Percentiles rank a stretch among this genome's conserved stretches.
Evolutionary conservation across 2,329 filamentous ascomycete genomes (phyloP).

Genomic region (Chrysoporthe austroafricana): DNA sequence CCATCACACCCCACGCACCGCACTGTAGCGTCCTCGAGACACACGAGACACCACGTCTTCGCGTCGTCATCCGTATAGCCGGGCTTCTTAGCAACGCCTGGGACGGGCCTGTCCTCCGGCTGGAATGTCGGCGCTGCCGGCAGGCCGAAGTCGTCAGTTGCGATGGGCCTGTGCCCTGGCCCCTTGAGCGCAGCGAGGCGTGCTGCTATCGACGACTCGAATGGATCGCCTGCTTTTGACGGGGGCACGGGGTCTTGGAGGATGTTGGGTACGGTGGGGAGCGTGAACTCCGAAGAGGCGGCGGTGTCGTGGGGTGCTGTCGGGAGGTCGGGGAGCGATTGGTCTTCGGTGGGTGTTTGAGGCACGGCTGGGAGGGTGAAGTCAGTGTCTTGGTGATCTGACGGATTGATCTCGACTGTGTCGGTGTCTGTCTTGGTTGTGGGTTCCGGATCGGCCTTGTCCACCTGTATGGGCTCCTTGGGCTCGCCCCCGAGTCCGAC

Average conservation of each 20-base stretch:
- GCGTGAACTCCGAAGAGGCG: constrained; percentile 38
- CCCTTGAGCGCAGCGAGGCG: constrained; percentile 57
- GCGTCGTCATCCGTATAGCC: constrained; percentile 71
- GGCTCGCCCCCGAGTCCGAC: constrained; percentile 40
- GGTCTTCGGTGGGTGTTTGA: constrained; percentile 7
- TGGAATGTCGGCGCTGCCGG: constrained; percentile 55
- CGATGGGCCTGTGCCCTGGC: constrained; percentile 35
- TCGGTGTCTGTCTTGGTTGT: neutral
- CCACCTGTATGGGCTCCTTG: neutral
- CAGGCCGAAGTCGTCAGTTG: constrained; percentile 44
- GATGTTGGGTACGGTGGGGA: constrained; percentile 52
- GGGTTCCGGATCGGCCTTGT: constrained; percentile 23
- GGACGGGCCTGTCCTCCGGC: constrained; percentile 47
- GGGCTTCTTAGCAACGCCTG: constrained; percentile 44
- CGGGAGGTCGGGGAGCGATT: constrained; percentile 11
- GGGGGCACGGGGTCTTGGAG: constrained; percentile 43
- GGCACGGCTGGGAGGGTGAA: constrained; percentile 19
- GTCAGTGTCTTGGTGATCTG: constrained; percentile 4
- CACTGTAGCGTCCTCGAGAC: constrained; percentile 76
- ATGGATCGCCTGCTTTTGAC: constrained; percentile 36
- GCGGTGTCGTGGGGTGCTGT: constrained; percentile 16
- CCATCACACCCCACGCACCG: constrained; percentile 72
- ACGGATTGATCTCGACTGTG: neutral
- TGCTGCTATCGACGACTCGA: constrained; percentile 52
- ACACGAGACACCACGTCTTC: constrained; percentile 81